A percentile compares a stretch with the other conserved stretches of the same genome.
These are phyloP conservation scores for Blastobotrys indianensis DNA, from an alignment of 1,139 yeast genomes.

Conservation along the genomic window DNA sequence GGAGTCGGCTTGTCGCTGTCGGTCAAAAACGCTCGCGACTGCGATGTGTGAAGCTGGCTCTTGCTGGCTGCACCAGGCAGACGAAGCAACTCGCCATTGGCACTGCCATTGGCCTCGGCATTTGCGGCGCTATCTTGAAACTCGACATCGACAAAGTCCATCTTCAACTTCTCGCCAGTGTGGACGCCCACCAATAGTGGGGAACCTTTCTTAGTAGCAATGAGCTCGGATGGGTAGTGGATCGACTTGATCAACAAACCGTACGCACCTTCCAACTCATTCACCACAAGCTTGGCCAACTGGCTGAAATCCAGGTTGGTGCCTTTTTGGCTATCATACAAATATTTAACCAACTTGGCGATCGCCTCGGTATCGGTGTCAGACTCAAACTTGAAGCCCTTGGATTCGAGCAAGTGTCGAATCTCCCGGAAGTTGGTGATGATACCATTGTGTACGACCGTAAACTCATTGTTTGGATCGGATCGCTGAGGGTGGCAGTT, in stretches of 20 bases:
- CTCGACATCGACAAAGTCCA: conserved; percentile 97
- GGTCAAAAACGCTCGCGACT: conserved; percentile 84
- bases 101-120: conserved; percentile 19
- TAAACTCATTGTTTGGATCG: conserved; percentile 74
- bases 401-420: conserved; percentile 68
- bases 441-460: conserved; percentile 96
- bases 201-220: conserved; percentile 97
- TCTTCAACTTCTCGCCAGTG: conserved; percentile 90
- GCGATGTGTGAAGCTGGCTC: conserved; percentile 70
- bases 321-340: conserved; percentile 76
- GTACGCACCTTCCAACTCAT: conserved; percentile 95
- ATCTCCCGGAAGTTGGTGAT: conserved; percentile 92
- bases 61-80: conserved; percentile 35
- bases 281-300: conserved; percentile 84
- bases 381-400: conserved; percentile 80
- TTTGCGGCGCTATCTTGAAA: conserved; percentile 59
- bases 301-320: conserved; percentile 79
- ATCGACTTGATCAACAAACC: conserved; percentile 88
- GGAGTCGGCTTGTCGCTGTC: conserved; percentile 93
- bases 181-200: conserved; percentile 96
- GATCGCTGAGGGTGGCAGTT: conserved; percentile 98
- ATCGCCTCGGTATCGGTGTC: conserved; percentile 98
- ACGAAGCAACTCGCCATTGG: conserved; percentile 14
- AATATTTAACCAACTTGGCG: conserved; percentile 88
- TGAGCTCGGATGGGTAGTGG: conserved; percentile 92